These are phyloP conservation scores for Cenchrus fungigraminus DNA, from an alignment of 176 grass and related monocot species.

Conservation along the genomic window DNA sequence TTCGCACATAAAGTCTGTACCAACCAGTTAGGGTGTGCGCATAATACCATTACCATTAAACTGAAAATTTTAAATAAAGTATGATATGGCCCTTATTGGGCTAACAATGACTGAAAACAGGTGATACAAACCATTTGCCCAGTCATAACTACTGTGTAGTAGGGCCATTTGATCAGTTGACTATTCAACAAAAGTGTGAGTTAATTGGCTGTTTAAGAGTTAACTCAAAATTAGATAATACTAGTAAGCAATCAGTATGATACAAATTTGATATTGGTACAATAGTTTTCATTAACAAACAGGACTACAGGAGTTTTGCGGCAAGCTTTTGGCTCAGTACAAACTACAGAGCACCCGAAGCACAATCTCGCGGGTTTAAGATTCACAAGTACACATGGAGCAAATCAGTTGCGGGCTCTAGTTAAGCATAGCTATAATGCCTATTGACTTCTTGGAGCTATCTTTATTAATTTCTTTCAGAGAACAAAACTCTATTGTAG, in stretches of 20 bases:
- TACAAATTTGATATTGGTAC: not conserved
- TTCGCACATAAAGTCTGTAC: not conserved
- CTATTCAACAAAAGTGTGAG: not conserved
- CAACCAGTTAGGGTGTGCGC: constrained; percentile 29
- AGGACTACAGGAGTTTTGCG: too few relatives aligned
- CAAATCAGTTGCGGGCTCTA: not conserved
- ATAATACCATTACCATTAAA: constrained; percentile 9
- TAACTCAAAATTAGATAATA: not conserved
- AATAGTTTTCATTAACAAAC: not conserved
- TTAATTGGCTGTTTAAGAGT: not conserved
- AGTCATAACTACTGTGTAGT: not conserved
- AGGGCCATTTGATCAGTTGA: not conserved
- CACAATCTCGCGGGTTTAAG: not conserved
- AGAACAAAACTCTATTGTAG: not conserved
- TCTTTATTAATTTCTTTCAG: not conserved
- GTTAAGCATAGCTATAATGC: not conserved
- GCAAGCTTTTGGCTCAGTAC: not conserved
- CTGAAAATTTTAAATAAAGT: constrained; percentile 4
- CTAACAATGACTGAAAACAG: constrained; percentile 28
- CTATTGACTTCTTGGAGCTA: not conserved
- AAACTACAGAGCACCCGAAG: not conserved
- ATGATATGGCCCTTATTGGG: constrained; percentile 33
- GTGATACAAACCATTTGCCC: constrained; percentile 27
- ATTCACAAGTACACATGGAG: not conserved
- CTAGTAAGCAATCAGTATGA: not conserved